A percentile compares a stretch with the other conserved stretches of the same genome.
Evolutionary conservation across 257 asterid genomes (phyloP).

Genomic region (Nicotiana undulata): DNA sequence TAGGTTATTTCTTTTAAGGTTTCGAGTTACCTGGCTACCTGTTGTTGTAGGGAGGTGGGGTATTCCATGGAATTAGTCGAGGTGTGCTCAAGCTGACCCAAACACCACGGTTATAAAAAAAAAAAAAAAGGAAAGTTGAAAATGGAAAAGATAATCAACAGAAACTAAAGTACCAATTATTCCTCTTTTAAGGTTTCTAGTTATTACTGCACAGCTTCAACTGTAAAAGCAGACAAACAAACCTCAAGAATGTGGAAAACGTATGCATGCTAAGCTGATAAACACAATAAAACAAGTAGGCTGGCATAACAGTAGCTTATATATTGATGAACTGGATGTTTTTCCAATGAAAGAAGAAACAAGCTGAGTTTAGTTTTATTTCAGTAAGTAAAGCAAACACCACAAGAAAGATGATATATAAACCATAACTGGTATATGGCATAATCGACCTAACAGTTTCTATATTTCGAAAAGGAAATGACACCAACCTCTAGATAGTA

Average conservation of each 20-base stretch:
- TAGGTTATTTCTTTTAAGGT: too few relatives aligned
- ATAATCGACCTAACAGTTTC: neutral
- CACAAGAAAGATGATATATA: neutral
- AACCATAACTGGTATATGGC: neutral
- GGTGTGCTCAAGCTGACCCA: too few relatives aligned
- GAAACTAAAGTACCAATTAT: neutral
- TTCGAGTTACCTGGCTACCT: too few relatives aligned
- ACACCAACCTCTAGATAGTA: constrained; percentile 75
- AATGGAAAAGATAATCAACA: neutral
- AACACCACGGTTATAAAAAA: too few relatives aligned
- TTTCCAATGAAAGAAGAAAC: neutral
- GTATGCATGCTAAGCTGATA: neutral
- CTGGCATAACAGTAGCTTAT: neutral
- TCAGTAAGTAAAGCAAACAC: neutral
- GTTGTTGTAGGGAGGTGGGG: too few relatives aligned
- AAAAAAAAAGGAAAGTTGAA: too few relatives aligned
- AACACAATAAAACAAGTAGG: neutral
- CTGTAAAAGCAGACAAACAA: neutral
- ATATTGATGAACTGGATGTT: neutral
- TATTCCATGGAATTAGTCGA: too few relatives aligned
- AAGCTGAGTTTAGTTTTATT: neutral
- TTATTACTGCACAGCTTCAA: neutral
- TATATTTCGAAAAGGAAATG: neutral
- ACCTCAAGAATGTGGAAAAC: neutral
- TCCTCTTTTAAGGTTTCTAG: neutral